Conservation (phyloP, 495 filamentous ascomycete genomes). For the Penicillium pulvis region DNA sequence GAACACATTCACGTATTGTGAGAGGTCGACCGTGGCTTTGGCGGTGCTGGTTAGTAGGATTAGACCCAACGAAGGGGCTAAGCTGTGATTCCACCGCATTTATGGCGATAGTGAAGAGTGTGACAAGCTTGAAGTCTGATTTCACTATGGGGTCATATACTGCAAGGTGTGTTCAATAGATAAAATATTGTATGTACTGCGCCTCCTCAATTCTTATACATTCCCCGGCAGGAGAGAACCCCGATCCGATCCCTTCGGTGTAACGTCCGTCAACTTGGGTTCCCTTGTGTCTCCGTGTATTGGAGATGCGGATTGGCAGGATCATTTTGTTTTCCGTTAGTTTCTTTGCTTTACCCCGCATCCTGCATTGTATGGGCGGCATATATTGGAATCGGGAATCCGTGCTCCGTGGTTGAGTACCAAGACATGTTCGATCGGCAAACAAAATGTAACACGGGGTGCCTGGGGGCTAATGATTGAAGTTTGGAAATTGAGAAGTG, state of each 20-base stretch:
- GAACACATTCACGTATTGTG: constrained; percentile 50
- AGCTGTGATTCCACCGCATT: constrained; percentile 4
- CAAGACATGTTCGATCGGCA: constrained; percentile 19
- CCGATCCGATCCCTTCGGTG: constrained; percentile 2
- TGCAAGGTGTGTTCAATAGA: neutral
- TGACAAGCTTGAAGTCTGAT: neutral
- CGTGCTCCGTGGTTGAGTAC: neutral
- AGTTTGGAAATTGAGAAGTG: constrained; percentile 6
- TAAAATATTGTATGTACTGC: neutral
- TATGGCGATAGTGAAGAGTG: neutral
- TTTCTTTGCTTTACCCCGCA: constrained; percentile 16
- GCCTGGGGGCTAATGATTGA: neutral
- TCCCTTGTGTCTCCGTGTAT: neutral
- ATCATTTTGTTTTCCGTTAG: neutral
- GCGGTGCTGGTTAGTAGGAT: constrained; percentile 4
- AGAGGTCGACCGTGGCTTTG: constrained; percentile 34
- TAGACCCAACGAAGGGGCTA: constrained; percentile 2
- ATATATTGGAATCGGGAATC: neutral
- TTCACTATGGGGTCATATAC: neutral
- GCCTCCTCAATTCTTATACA: constrained; percentile 11
- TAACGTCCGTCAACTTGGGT: neutral
- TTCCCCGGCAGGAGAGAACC: constrained; percentile 9
- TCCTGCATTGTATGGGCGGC: constrained; percentile 8
- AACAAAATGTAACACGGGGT: constrained; percentile 14
- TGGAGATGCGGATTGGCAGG: neutral